Conservation (phyloP, 345 rosid species). For the Dovyalis caffra region DNA sequence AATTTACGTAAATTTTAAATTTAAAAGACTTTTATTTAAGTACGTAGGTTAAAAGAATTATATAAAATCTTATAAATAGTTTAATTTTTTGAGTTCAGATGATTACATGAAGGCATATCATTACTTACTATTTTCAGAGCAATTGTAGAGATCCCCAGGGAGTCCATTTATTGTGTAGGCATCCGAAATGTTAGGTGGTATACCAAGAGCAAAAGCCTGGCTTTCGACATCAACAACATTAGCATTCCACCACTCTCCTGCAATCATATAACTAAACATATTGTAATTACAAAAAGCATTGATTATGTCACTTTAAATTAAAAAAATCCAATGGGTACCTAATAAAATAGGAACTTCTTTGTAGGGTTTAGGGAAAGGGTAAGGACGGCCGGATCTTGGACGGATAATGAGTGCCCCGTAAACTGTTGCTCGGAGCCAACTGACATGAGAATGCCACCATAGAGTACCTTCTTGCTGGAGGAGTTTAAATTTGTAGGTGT, state of each 20-base stretch:
- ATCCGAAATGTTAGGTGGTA: slow-evolving; percentile 56
- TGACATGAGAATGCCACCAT: slow-evolving; percentile 92
- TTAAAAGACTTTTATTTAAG: too few species aligned
- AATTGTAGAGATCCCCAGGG: slow-evolving; percentile 84
- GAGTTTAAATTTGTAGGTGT: slow-evolving; percentile 61
- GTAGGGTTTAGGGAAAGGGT: slow-evolving; percentile 79
- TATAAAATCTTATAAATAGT: too few species aligned
- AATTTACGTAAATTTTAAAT: too few species aligned
- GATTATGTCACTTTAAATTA: background rate
- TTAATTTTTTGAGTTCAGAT: too few species aligned
- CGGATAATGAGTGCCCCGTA: slow-evolving; percentile 80
- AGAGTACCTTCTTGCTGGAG: slow-evolving; percentile 78
- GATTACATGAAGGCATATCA: background rate
- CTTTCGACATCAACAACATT: slow-evolving; percentile 59
- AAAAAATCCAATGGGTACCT: slow-evolving; percentile 45
- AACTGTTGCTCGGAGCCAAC: slow-evolving; percentile 76
- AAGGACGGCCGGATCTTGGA: slow-evolving; percentile 54
- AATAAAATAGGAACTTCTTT: slow-evolving; percentile 70
- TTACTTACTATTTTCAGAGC: slow-evolving; percentile 61
- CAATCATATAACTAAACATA: background rate
- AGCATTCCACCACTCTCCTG: slow-evolving; percentile 96
- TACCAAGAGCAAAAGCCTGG: slow-evolving; percentile 53
- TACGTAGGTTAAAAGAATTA: too few species aligned
- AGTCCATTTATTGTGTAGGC: slow-evolving; percentile 85
- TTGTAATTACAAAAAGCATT: background rate